These are phyloP conservation scores for Micractinium sp. DNA, from an alignment of 139 green algal species.

Conservation along the genomic window DNA sequence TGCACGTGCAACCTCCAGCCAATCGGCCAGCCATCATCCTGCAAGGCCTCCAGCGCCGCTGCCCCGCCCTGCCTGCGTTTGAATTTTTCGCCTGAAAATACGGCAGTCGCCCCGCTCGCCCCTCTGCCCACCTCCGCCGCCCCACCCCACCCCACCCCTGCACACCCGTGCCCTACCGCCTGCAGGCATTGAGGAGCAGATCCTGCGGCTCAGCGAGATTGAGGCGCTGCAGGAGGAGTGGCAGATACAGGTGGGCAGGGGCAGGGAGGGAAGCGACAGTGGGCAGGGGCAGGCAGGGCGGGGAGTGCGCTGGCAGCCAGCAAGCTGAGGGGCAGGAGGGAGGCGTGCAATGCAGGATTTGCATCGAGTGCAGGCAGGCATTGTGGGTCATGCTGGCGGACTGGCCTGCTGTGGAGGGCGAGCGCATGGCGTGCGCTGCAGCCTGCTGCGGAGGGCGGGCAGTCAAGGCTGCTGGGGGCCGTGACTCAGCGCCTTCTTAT, in stretches of 20 bases:
- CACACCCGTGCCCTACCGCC: background rate
- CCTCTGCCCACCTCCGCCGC: background rate
- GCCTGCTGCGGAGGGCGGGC: no score
- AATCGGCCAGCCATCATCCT: background rate
- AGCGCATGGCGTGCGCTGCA: background rate
- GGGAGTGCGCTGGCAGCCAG: no score
- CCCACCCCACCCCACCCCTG: background rate
- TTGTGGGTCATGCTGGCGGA: no score
- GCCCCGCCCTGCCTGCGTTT: background rate
- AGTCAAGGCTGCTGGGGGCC: background rate
- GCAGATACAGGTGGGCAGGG: constrained; percentile 28
- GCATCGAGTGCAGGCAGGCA: no score
- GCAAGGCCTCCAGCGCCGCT: background rate
- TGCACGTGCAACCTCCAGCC: no score
- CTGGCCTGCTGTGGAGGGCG: background rate
- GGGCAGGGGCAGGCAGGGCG: no score
- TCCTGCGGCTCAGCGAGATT: constrained; percentile 79
- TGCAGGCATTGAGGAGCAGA: constrained; percentile 78
- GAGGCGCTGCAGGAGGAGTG: constrained; percentile 83
- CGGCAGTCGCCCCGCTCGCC: no score
- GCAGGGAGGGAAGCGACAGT: no score
- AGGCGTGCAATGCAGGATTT: no score
- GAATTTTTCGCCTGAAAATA: background rate
- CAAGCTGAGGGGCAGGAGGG: no score
- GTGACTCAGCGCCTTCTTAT: background rate